Conservation (phyloP, 139 green algal genomes). For the Coccomyxa sp. region DNA sequence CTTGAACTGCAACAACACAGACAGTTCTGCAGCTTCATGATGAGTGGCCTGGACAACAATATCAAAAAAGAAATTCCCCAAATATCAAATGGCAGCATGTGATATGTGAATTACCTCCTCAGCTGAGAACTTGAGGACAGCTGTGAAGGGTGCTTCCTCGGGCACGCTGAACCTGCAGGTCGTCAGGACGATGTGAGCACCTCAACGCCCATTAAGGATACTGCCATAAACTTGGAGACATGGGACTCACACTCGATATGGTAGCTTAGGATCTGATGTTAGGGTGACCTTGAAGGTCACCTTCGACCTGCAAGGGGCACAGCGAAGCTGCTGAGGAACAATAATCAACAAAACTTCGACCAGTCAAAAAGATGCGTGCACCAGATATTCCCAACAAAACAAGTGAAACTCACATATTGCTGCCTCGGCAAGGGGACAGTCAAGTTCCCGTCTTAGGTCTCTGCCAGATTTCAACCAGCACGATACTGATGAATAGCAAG, state of each 20-base stretch:
- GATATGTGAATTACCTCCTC: slow-evolving; percentile 78
- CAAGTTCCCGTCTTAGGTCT: too few relatives aligned
- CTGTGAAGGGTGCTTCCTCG: slow-evolving; percentile 94
- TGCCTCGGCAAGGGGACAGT: too few relatives aligned
- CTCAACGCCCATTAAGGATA: background rate
- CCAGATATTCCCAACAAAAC: too few relatives aligned
- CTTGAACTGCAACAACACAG: slow-evolving; percentile 76
- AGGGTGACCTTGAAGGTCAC: slow-evolving; percentile 97
- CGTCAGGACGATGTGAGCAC: background rate
- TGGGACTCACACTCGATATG: slow-evolving; percentile 73
- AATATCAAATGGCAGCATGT: background rate
- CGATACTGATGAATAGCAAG: too few relatives aligned
- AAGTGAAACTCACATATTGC: too few relatives aligned
- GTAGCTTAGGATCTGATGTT: slow-evolving; percentile 95
- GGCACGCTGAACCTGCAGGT: slow-evolving; percentile 84
- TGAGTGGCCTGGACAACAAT: background rate
- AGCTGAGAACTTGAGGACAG: slow-evolving; percentile 94
- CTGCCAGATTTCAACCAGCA: too few relatives aligned
- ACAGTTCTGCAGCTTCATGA: background rate
- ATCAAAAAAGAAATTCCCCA: background rate
- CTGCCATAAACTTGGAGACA: background rate
- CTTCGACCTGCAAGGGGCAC: slow-evolving; percentile 50
- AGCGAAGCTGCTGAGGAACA: background rate
- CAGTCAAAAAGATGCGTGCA: too few relatives aligned
- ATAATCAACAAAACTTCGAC: too few relatives aligned